Base-by-base conservation (phyloP, 495 filamentous ascomycete species). In the Astrocystis sublimbata region DNA sequence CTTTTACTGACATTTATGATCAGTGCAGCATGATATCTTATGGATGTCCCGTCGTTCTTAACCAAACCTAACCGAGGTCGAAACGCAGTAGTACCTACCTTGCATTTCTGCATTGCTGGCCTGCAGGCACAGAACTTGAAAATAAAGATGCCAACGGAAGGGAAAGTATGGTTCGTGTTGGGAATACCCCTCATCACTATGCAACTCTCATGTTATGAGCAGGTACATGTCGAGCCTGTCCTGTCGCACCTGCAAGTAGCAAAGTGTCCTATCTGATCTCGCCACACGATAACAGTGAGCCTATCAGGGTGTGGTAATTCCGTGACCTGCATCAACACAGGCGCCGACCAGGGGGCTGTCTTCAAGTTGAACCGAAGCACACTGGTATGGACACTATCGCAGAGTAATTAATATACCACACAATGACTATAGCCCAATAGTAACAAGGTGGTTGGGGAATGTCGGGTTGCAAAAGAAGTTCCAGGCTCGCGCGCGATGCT, bases 401-500 rank as follows among this genome's bases (percentile, higher is more conserved):
- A n/a, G n/a, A n/a, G n/a, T n/a, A n/a, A n/a, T n/a, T n/a, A 54
- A 6, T 13, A 17, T 21, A 35, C 10, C n/a, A 49, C 8, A 23
- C 46, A 49, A 23, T 28, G 46, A 21, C 12, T 52, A 30, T 35
- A 52, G 21, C 24, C 54, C 54, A 31, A 26, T 45, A 43, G 41
- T 19, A 38, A 35, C 31, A 56, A 56, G 9, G 21, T 35, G n/a
- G 19, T 45, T 28, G 6, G 10, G 28, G 38, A 57, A 7, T 45
- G 54, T 21, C 35, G 38, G 54, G 54, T n/a, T n/a, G n/a, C n/a
- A n/a, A n/a, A 57, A 45, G 54, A 43, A 28, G 26, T 45, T 12
- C n/a, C 40, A 45, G 49, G n/a, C 30, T 21, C 30, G n/a, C n/a
- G n/a, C n/a, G n/a, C n/a, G n/a, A n/a, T n/a, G n/a, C n/a, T n/a